Evolutionary conservation across 306 rosid species (phyloP).

Genomic region (Arachis hypogaea): DNA sequence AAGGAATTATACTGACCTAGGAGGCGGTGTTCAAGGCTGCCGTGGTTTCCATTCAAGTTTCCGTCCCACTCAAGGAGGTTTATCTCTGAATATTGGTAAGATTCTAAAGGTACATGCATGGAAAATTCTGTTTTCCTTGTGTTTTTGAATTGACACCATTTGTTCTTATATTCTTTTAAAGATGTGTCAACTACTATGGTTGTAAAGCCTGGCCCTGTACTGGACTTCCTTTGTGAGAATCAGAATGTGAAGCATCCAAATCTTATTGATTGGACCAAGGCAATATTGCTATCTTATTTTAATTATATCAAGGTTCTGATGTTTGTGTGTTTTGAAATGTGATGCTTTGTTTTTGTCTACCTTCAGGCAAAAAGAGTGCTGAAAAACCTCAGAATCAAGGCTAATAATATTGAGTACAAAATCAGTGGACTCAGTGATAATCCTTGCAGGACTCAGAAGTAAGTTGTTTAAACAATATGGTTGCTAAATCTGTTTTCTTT

Average conservation of each 20-base stretch:
- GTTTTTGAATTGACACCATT: slow-evolving; percentile 6
- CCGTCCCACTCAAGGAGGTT: slow-evolving; percentile 53
- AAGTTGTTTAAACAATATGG: not conserved
- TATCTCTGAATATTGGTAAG: slow-evolving; percentile 55
- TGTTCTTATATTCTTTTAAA: slow-evolving; percentile 15
- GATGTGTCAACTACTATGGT: slow-evolving; percentile 60
- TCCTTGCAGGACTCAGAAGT: slow-evolving; percentile 51
- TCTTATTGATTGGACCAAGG: slow-evolving; percentile 55
- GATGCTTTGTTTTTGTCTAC: not conserved
- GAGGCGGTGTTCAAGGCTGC: slow-evolving; percentile 52
- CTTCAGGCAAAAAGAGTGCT: slow-evolving; percentile 51
- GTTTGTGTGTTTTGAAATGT: not conserved
- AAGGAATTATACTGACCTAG: slow-evolving; percentile 39
- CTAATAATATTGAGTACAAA: slow-evolving; percentile 48
- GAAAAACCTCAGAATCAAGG: slow-evolving; percentile 50
- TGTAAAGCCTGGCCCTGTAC: slow-evolving; percentile 54
- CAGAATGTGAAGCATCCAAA: slow-evolving; percentile 37
- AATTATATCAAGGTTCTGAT: not conserved
- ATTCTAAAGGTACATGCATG: not conserved
- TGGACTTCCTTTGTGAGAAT: slow-evolving; percentile 47
- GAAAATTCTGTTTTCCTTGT: not conserved
- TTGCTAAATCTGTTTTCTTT: not conserved
- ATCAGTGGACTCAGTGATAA: slow-evolving; percentile 59
- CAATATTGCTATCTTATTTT: not conserved
- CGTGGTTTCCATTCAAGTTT: slow-evolving; percentile 64